Conservation (phyloP, 2,329 filamentous ascomycete genomes). For the Trichoderma sp. region DNA sequence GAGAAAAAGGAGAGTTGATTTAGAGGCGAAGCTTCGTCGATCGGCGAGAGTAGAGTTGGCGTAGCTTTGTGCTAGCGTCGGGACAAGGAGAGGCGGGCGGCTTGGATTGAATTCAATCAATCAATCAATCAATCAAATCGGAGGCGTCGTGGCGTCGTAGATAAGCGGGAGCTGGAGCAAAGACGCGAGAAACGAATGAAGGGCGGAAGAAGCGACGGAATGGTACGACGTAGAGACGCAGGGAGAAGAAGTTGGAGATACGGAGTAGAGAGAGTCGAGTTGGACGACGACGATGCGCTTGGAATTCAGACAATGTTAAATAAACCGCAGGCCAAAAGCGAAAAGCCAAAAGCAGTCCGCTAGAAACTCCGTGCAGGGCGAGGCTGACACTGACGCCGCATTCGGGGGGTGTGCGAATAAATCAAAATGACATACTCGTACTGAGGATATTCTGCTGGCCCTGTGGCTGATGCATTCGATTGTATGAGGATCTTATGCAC, state of each 20-base stretch:
- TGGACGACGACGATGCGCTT: neutral
- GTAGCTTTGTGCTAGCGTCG: neutral
- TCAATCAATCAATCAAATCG: neutral
- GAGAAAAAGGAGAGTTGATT: neutral
- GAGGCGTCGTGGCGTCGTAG: neutral
- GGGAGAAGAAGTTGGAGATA: neutral
- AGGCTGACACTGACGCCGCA: constrained; percentile 19
- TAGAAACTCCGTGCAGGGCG: constrained; percentile 1
- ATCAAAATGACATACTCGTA: neutral
- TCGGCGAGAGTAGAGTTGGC: neutral
- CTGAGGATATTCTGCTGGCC: neutral
- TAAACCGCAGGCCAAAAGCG: neutral
- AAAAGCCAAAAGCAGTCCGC: neutral
- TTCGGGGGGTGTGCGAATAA: constrained; percentile 10
- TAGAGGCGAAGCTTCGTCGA: neutral
- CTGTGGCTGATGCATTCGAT: neutral
- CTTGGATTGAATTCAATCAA: neutral
- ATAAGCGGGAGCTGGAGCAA: neutral
- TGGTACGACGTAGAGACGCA: neutral
- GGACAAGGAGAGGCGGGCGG: neutral
- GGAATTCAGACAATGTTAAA: neutral
- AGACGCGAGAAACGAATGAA: neutral
- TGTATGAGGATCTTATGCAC: neutral
- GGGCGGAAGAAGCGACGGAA: neutral
- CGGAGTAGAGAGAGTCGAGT: neutral